Percentiles rank a stretch among this genome's conserved stretches.
Evolutionary conservation across 768 basidiomycete genomes (phyloP).

Genomic region (Calocybe cyanea): DNA sequence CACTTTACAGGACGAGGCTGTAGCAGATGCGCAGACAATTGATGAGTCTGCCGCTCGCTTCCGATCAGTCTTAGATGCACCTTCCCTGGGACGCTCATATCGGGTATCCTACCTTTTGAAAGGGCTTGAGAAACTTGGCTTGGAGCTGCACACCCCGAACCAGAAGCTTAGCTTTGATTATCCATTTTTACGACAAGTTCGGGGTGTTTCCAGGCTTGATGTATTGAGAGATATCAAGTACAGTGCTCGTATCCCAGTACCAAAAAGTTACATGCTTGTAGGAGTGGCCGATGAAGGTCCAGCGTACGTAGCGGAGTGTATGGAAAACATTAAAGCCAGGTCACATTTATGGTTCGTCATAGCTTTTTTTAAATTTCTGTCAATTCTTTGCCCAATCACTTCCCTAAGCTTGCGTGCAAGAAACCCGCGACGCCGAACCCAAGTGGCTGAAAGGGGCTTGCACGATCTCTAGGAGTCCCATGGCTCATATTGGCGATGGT

Average conservation of each 20-base stretch:
- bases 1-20: conserved; percentile 57
- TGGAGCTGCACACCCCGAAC: conserved; percentile 41
- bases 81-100: conserved; percentile 44
- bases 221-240: conserved; percentile 75
- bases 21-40: conserved; percentile 55
- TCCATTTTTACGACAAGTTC: conserved; percentile 53
- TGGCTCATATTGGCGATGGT: conserved; percentile 77
- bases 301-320: conserved; percentile 48
- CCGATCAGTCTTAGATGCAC: conserved; percentile 41
- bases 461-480: conserved; percentile 68
- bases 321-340: conserved; percentile 51
- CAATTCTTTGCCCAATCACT: conserved; percentile 1
- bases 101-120: conserved; percentile 49
- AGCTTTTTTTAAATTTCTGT: not conserved
- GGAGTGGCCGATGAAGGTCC: conserved; percentile 84
- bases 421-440: conserved; percentile 43
- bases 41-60: conserved; percentile 52
- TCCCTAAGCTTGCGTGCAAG: conserved; percentile 53
- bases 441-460: conserved; percentile 57
- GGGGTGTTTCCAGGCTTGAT: conserved; percentile 60
- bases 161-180: conserved; percentile 39
- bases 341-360: conserved; percentile 60
- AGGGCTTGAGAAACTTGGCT: conserved; percentile 40
- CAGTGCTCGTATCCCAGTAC: conserved; percentile 68
- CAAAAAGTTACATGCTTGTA: conserved; percentile 64